Evolutionary conservation across 1,284 basidiomycete genomes (phyloP).

Genomic region (Cryptococcus sp.): DNA sequence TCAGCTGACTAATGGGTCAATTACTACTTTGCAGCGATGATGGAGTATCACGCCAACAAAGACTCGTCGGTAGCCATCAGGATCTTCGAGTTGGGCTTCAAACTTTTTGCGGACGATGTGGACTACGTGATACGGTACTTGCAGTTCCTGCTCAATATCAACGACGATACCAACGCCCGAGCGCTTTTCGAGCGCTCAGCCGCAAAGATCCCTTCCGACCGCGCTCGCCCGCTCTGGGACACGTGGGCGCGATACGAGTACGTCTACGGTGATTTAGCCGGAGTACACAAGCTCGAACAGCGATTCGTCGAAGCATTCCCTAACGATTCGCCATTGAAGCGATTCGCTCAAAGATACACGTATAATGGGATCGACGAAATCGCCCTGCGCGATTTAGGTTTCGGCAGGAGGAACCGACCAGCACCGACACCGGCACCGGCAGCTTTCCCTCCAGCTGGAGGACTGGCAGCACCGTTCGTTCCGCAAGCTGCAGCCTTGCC

Average conservation of each 20-base stretch:
- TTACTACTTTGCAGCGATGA: slow-evolving; percentile 64
- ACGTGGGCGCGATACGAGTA: slow-evolving; percentile 95
- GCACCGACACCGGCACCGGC: slow-evolving; percentile 11
- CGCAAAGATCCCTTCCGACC: slow-evolving; percentile 68
- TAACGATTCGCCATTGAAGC: slow-evolving; percentile 82
- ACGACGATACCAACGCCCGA: slow-evolving; percentile 96
- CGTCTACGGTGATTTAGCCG: slow-evolving; percentile 88
- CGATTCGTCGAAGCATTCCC: slow-evolving; percentile 86
- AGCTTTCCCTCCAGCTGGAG: background rate
- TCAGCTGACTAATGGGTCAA: background rate
- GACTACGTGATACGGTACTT: slow-evolving; percentile 88
- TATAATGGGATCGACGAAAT: slow-evolving; percentile 87
- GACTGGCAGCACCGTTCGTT: background rate
- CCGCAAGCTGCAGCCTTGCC: background rate
- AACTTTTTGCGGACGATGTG: slow-evolving; percentile 77
- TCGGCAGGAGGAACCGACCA: slow-evolving; percentile 56
- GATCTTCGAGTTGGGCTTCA: slow-evolving; percentile 94
- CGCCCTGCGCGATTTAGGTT: slow-evolving; percentile 82
- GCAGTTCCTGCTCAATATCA: slow-evolving; percentile 88
- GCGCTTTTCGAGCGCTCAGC: slow-evolving; percentile 87
- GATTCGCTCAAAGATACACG: slow-evolving; percentile 86
- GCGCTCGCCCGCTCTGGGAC: slow-evolving; percentile 87
- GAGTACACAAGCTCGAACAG: slow-evolving; percentile 83
- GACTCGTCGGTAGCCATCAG: slow-evolving; percentile 80
- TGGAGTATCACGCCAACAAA: slow-evolving; percentile 94